Evolutionary conservation across 805 yeast species (phyloP), one percentile per base, ranked within the genome.

Genomic region (Hanseniaspora valbyensis): DNA sequence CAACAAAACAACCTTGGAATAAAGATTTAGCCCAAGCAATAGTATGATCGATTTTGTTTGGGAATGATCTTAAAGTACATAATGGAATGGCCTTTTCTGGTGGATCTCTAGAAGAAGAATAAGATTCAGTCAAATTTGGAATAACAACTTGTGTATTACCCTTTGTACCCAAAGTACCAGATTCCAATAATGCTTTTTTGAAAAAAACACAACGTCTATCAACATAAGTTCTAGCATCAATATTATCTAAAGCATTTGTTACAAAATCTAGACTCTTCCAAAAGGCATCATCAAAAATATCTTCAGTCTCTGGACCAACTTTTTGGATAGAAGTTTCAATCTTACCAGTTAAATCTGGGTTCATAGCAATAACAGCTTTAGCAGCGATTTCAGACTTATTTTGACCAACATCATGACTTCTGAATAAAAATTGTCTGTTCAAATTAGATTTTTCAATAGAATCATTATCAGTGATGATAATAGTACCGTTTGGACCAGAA

Each of bases 21-120:
- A 87, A 73, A 18, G 88, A 80, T 69, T 94, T 94, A 14, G 97
- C 95, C 99, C 99, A 92, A 5, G 98, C 97, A 69, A 92, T 92
- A 1, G 99, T 92, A 64, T 92, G 99, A 65, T 92, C 99, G 60
- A 92, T 92, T 69, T 90, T 90, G 68, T 88, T 85, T 52, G 99
- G 99, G 81, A 92, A 92, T 3, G 95, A 85, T 69, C 97, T 81
- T 63, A 92, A 74, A 2, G 99, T 92, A 75, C 99, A 92, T 61
- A 92, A 74, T 29, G 99, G 99, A 61, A 92, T 89, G 3, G 95
- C 80, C 68, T 88, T 88, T 71, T 92, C 99, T 34, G 99, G 99
- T 40, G 99, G 98, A 68, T 92, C 99, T 65, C 87, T 94, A 12
- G 95, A 85, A 1, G 96, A 84, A 2, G 96, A 85, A 68, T 92